Evolutionary conservation across 768 basidiomycete species (phyloP).

Genomic region (Lactifluus pinguis): DNA sequence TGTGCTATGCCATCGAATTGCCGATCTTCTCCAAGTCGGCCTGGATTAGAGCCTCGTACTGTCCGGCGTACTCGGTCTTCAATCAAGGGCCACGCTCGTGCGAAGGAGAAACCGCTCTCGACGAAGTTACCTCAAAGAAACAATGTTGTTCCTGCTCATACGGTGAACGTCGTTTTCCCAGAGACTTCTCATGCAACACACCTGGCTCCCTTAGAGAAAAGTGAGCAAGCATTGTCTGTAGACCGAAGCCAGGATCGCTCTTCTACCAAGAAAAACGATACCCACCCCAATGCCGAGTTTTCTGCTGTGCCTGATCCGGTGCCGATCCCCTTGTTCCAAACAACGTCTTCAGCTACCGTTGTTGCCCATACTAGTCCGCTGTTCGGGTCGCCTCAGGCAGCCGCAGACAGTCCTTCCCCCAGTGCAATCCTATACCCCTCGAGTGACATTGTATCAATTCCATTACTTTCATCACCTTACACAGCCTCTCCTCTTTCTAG

Average conservation of each 20-base stretch:
- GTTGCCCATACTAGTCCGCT: conserved; percentile 23
- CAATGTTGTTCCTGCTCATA: conserved; percentile 4
- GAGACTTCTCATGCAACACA: conserved; percentile 3
- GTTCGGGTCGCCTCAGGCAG: conserved; percentile 14
- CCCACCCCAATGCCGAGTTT: conserved; percentile 24
- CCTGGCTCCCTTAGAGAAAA: background rate
- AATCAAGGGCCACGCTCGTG: background rate
- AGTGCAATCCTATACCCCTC: background rate
- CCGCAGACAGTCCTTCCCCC: conserved; percentile 5
- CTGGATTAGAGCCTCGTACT: background rate
- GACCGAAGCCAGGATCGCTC: conserved; percentile 2
- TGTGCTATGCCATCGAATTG: conserved; percentile 11
- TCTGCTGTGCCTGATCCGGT: conserved; percentile 42
- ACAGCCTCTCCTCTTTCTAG: conserved; percentile 1
- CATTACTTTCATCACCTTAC: background rate
- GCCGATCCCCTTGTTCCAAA: conserved; percentile 31
- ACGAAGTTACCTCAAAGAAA: conserved; percentile 1
- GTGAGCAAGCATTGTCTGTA: background rate
- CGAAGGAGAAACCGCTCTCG: background rate
- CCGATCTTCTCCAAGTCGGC: background rate
- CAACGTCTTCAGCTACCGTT: background rate
- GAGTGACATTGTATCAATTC: background rate
- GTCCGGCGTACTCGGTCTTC: background rate
- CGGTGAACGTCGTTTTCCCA: conserved; percentile 11
- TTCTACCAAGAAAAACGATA: conserved; percentile 6